Evolutionary conservation across 441 rosid genomes (phyloP).

Genomic region (Pelargonium fulgidum): DNA sequence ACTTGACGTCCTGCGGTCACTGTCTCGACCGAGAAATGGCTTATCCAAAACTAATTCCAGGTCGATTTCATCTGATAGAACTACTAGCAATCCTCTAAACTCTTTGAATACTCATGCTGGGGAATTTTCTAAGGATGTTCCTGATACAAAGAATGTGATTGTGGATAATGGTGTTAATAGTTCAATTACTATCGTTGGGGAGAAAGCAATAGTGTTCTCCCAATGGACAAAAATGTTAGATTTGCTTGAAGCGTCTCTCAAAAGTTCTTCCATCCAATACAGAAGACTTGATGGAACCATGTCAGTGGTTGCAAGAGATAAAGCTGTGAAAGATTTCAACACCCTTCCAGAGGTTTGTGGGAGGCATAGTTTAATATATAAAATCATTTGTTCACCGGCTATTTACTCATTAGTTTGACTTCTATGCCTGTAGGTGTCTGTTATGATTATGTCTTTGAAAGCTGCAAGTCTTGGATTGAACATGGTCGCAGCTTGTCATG

Average conservation of each 20-base stretch:
- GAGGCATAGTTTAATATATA: neutral
- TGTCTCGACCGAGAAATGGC: slow-evolving; percentile 36
- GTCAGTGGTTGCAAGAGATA: slow-evolving; percentile 79
- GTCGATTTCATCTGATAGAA: slow-evolving; percentile 22
- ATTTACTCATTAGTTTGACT: neutral
- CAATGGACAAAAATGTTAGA: slow-evolving; percentile 96
- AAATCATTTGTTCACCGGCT: neutral
- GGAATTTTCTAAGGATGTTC: slow-evolving; percentile 14
- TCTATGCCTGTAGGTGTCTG: slow-evolving; percentile 53
- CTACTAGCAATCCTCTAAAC: slow-evolving; percentile 22
- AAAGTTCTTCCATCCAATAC: slow-evolving; percentile 55
- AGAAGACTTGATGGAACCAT: slow-evolving; percentile 94
- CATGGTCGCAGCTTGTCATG: slow-evolving; percentile 92
- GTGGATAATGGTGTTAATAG: slow-evolving; percentile 23
- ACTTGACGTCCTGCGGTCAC: slow-evolving; percentile 57
- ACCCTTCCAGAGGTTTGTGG: slow-evolving; percentile 65
- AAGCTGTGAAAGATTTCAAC: slow-evolving; percentile 87
- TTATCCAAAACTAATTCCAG: slow-evolving; percentile 19
- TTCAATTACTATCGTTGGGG: slow-evolving; percentile 36
- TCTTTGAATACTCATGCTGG: slow-evolving; percentile 22
- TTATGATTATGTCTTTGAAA: slow-evolving; percentile 89
- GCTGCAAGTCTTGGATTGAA: slow-evolving; percentile 95
- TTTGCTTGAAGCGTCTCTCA: slow-evolving; percentile 65
- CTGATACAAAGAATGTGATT: slow-evolving; percentile 17
- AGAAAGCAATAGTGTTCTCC: slow-evolving; percentile 83